Evolutionary conservation across 2,329 filamentous ascomycete genomes (phyloP).

Genomic region (Monosporascus sp.): DNA sequence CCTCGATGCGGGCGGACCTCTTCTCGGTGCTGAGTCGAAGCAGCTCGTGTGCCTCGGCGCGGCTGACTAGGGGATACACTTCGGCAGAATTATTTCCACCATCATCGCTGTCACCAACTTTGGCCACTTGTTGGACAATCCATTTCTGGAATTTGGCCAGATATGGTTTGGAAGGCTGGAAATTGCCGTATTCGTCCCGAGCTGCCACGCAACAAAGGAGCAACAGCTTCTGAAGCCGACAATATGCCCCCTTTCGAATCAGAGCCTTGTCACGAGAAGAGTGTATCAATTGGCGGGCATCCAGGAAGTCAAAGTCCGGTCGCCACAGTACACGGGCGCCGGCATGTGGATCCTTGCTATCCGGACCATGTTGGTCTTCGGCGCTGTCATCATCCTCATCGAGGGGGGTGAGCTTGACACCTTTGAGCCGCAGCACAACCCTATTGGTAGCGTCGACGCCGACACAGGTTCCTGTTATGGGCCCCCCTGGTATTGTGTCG

Average conservation of each 20-base stretch:
- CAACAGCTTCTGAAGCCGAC: background rate
- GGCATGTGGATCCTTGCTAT: conserved; percentile 3
- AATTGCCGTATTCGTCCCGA: background rate
- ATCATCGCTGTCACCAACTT: background rate
- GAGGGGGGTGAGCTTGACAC: conserved; percentile 6
- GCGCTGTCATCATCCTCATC: background rate
- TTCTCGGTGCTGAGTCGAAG: background rate
- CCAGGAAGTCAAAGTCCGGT: conserved; percentile 7
- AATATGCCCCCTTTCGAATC: background rate
- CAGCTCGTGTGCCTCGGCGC: background rate
- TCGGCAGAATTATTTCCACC: too few species aligned
- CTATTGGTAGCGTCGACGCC: background rate
- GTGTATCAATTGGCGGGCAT: conserved; percentile 1
- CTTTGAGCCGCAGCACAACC: background rate
- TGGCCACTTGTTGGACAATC: background rate
- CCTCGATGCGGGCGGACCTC: background rate
- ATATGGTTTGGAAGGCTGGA: too few species aligned
- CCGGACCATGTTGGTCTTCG: background rate
- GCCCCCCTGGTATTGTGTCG: background rate
- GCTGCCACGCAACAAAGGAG: background rate
- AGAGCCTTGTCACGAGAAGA: too few species aligned
- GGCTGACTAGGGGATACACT: background rate
- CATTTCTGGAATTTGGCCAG: background rate
- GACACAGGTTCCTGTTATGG: background rate
- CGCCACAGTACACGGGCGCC: conserved; percentile 6